Evolutionary conservation across 495 filamentous ascomycete genomes (phyloP), one percentile per base, ranked within the genome.

Genomic region (Coniosporium apollinis): DNA sequence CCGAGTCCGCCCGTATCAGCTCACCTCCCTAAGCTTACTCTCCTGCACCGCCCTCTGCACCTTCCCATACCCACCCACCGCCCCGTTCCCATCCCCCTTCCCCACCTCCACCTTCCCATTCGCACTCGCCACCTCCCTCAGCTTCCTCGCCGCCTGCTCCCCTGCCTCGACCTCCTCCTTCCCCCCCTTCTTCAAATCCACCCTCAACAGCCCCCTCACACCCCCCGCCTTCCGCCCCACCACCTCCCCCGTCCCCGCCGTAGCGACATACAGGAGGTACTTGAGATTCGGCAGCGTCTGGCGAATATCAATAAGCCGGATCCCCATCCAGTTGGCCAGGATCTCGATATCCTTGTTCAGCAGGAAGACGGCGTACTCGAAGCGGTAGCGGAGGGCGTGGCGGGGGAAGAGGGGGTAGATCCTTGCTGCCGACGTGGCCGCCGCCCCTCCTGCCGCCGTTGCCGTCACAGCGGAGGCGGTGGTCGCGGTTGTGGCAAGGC

Each of bases 301-400:
- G 0, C 89, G 65, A 10, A 93, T 79, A 53, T 97, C 89, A 25
- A 92, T 65, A 7, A 84, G 70, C 29, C 73, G 70, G 2, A 94
- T 52, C 0, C 77, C 80, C 38, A 79, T 70, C n/a, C 68, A 62
- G 38, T 65, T 69, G 42, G 84, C 79, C 19, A 97, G 62, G 26
- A 80, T 66, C 57, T 97, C 87, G 30, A 97, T 82, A 46, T 94
- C 66, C 49, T 94, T 87, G 56, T 96, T 94, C 3, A 97, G 62
- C 8, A 96, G 57, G 44, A 96, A 97, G 43, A 94, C 84, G 4
- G 65, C 89, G 59, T 96, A 97, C 43, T 94, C 87, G 50, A 94
- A 94, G 7, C 86, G 72, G 48, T 80, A 93, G 19, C 76, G 67
- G 5, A 85, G 73, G 9, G 71, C 74, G 13, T 76, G 73, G 38